Evolutionary conservation across 1,284 basidiomycete species (phyloP).

Genomic region (Xanthoconium separans): DNA sequence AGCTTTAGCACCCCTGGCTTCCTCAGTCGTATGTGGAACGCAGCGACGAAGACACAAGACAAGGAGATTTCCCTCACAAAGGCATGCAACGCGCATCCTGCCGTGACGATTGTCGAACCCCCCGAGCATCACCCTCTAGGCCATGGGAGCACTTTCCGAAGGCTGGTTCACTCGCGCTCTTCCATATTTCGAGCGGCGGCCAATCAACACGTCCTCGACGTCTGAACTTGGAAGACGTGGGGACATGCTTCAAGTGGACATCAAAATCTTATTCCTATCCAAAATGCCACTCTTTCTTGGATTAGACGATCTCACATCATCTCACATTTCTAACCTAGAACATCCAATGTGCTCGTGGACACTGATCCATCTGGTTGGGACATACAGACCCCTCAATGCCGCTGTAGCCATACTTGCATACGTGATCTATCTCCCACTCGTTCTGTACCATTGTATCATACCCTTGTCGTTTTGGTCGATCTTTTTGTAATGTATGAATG

Average conservation of each 20-base stretch:
- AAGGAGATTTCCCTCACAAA: slow-evolving; percentile 29
- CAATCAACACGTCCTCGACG: slow-evolving; percentile 30
- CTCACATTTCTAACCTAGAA: slow-evolving; percentile 30
- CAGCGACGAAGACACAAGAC: slow-evolving; percentile 47
- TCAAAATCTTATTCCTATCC: slow-evolving; percentile 25
- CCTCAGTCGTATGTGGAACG: slow-evolving; percentile 66
- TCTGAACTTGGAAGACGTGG: slow-evolving; percentile 19
- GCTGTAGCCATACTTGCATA: slow-evolving; percentile 27
- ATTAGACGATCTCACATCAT: slow-evolving; percentile 15
- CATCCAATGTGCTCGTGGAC: slow-evolving; percentile 22
- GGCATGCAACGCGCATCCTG: slow-evolving; percentile 29
- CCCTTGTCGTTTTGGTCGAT: slow-evolving; percentile 26
- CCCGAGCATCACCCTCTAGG: slow-evolving; percentile 30
- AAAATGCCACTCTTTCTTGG: slow-evolving; percentile 20
- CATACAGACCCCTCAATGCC: slow-evolving; percentile 13
- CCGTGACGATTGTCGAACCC: slow-evolving; percentile 36
- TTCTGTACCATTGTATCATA: slow-evolving; percentile 34
- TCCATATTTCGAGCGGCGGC: slow-evolving; percentile 39
- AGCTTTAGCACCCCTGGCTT: slow-evolving; percentile 42
- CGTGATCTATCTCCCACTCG: slow-evolving; percentile 29
- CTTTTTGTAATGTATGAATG: slow-evolving; percentile 11
- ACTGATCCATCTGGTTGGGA: slow-evolving; percentile 12
- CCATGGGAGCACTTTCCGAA: slow-evolving; percentile 33
- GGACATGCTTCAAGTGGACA: slow-evolving; percentile 15
- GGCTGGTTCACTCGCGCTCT: slow-evolving; percentile 45